Conservation (phyloP, 2,329 filamentous ascomycete species). For the Penicillium sp. region DNA sequence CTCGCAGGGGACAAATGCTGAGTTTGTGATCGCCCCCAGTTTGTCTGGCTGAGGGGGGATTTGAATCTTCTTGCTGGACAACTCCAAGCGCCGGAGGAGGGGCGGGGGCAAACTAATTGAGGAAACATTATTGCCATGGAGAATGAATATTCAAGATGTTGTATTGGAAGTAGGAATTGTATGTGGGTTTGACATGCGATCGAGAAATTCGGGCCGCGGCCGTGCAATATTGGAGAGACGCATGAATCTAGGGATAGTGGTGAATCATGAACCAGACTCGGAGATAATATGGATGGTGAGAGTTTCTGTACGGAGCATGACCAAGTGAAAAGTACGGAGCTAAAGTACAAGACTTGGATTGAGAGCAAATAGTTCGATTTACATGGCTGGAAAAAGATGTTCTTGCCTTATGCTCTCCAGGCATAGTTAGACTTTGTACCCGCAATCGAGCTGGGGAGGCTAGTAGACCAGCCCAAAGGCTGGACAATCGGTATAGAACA, state of each 20-base stretch:
- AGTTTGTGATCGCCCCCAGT: slow-evolving; percentile 14
- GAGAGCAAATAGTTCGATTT: not conserved
- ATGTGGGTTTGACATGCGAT: not conserved
- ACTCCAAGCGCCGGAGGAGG: not conserved
- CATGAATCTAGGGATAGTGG: slow-evolving; percentile 28
- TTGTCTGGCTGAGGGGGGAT: not conserved
- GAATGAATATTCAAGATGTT: too few relatives aligned
- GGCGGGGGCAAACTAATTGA: not conserved
- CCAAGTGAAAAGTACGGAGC: not conserved
- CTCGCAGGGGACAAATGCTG: slow-evolving; percentile 15
- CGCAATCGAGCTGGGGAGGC: not conserved
- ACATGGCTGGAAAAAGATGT: not conserved
- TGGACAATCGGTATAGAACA: not conserved
- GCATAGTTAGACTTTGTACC: not conserved
- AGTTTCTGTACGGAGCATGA: not conserved
- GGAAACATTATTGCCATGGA: not conserved
- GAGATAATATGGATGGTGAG: not conserved
- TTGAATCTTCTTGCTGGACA: not conserved
- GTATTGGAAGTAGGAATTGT: too few relatives aligned
- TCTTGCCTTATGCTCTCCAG: not conserved
- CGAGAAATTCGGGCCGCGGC: slow-evolving; percentile 1
- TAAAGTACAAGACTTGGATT: slow-evolving; percentile 5
- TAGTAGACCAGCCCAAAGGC: not conserved
- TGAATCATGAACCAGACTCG: not conserved
- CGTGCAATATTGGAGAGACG: slow-evolving; percentile 6